A percentile compares a stretch with the other conserved stretches of the same genome.
Evolutionary conservation across 2,329 filamentous ascomycete genomes (phyloP).

Genomic region (Arthrinium phaeospermum): DNA sequence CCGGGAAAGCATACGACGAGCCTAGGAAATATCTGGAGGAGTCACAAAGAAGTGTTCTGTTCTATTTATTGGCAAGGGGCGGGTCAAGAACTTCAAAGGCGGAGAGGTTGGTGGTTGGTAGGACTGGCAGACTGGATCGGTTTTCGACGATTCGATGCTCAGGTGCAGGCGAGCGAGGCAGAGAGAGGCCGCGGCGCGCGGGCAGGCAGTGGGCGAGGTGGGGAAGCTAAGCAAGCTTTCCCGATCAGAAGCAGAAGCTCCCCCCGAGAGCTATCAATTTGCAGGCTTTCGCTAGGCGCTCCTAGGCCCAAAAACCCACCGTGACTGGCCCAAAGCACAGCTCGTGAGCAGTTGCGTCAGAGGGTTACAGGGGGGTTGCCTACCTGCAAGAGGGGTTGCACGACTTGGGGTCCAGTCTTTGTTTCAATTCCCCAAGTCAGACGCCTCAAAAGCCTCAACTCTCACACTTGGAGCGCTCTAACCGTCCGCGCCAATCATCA

Average conservation of each 20-base stretch:
- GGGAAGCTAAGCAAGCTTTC: neutral
- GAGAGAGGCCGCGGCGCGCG: neutral
- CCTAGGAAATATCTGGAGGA: neutral
- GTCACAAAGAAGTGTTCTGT: neutral
- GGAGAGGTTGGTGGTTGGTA: conserved; percentile 14
- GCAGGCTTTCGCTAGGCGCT: neutral
- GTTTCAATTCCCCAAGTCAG: conserved; percentile 9
- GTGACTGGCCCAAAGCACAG: neutral
- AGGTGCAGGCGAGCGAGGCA: neutral
- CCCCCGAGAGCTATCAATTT: conserved; percentile 5
- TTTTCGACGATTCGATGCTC: neutral
- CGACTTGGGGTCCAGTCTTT: conserved; percentile 9
- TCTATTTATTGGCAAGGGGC: conserved; percentile 3
- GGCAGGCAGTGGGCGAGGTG: neutral
- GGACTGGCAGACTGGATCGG: neutral
- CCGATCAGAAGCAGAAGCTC: conserved; percentile 13
- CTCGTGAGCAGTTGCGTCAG: conserved; percentile 16
- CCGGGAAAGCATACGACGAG: neutral
- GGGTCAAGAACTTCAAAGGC: neutral
- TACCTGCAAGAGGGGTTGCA: neutral
- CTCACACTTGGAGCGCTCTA: neutral
- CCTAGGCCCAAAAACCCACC: neutral
- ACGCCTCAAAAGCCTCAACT: conserved; percentile 5
- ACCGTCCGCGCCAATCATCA: conserved; percentile 9
- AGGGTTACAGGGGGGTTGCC: conserved; percentile 12